Evolutionary conservation across 2,329 filamentous ascomycete genomes (phyloP).

Genomic region (Colletotrichum sp.): DNA sequence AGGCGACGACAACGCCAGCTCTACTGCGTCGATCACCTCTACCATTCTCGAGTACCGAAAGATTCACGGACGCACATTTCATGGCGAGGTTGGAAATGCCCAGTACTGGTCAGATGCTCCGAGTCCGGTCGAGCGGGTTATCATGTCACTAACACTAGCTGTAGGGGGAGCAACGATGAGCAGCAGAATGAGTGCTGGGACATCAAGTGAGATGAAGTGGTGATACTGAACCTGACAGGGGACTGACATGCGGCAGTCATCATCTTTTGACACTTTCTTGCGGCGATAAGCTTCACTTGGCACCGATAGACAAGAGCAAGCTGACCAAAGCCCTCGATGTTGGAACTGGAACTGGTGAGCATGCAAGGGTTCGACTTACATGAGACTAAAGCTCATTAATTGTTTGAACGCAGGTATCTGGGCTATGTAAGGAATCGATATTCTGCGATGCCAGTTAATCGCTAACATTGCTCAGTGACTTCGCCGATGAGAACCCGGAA

Average conservation of each 20-base stretch:
- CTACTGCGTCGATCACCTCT: constrained; percentile 34
- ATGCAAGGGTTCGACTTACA: not conserved
- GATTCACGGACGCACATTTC: constrained; percentile 35
- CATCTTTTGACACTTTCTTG: constrained; percentile 26
- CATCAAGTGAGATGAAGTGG: constrained; percentile 26
- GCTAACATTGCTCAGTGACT: constrained; percentile 44
- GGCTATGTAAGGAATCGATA: constrained; percentile 2
- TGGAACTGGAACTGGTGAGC: constrained; percentile 49
- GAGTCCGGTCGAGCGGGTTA: fast-evolving
- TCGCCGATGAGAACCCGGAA: constrained; percentile 46
- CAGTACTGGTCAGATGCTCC: constrained; percentile 28
- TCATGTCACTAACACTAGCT: not conserved
- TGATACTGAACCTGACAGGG: not conserved
- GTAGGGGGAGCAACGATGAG: constrained; percentile 32
- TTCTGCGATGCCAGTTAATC: too few relatives aligned
- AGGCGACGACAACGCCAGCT: constrained; percentile 20
- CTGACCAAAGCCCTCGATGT: constrained; percentile 45
- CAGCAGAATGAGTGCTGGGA: constrained; percentile 35
- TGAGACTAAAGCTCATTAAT: not conserved
- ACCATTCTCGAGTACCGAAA: constrained; percentile 34
- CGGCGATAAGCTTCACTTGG: constrained; percentile 28
- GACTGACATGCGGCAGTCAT: constrained; percentile 22
- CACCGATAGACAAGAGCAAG: constrained; percentile 27
- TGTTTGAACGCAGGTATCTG: constrained; percentile 6
- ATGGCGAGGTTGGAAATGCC: constrained; percentile 30